A percentile compares a stretch with the other conserved stretches of the same genome.
Conservation (phyloP, 2,329 filamentous ascomycete genomes). For the Ophiostoma pallidulum region DNA sequence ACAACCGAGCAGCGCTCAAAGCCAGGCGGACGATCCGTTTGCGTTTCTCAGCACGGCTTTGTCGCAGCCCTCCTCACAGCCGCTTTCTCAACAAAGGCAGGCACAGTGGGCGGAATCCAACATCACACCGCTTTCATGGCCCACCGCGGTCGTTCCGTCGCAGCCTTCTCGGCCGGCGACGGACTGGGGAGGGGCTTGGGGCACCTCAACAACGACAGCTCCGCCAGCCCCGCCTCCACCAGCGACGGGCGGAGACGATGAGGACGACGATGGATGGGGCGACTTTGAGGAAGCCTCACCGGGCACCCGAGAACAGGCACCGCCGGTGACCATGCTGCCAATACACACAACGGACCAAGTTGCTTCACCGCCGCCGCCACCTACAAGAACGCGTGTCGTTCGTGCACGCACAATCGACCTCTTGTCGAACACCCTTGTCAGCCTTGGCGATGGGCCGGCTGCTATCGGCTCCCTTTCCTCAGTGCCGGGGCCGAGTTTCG, state of each 20-base stretch:
- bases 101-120: constrained; percentile 16
- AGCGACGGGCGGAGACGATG: constrained; percentile 17
- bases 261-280: constrained; percentile 57
- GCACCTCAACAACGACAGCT: constrained; percentile 18
- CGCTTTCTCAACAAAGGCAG: neutral
- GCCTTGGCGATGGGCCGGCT: constrained; percentile 21
- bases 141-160: neutral
- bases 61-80: constrained; percentile 10
- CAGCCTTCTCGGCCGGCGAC: neutral
- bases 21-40: constrained; percentile 23
- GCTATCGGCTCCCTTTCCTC: neutral
- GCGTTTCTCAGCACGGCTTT: constrained; percentile 22
- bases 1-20: constrained; percentile 7
- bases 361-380: constrained; percentile 12
- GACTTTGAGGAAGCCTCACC: constrained; percentile 53
- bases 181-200: constrained; percentile 5
- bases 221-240: constrained; percentile 1
- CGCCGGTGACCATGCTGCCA: constrained; percentile 9
- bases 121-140: constrained; percentile 1
- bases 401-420: constrained; percentile 45
- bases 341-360: constrained; percentile 5
- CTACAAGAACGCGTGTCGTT: constrained; percentile 24
- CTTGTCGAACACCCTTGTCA: constrained; percentile 42
- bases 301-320: constrained; percentile 7
- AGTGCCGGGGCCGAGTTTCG: neutral